Conservation (phyloP, 352 stramenopile genomes). For the Pythium sukuiense region DNA sequence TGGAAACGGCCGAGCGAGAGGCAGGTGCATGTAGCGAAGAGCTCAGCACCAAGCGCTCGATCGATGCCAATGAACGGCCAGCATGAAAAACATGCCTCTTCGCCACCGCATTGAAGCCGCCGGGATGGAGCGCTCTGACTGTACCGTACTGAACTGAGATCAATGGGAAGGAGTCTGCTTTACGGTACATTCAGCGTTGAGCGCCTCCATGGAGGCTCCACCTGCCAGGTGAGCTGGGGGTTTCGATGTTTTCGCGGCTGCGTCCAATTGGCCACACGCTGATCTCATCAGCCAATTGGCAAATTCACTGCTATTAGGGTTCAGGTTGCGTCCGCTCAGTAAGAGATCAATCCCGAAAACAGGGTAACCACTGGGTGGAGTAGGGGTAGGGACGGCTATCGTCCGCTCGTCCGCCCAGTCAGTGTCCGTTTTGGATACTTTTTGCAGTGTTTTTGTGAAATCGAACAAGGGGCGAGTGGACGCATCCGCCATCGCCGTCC, state of each 20-base stretch:
- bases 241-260: constrained; percentile 12
- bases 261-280: neutral
- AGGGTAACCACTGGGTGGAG: neutral
- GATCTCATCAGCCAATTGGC: constrained; percentile 1
- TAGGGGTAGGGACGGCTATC: neutral
- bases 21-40: constrained; percentile 3
- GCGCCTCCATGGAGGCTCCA: neutral
- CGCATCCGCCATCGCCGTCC: neutral
- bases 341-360: neutral
- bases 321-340: constrained; percentile 5
- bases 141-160: constrained; percentile 1
- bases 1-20: constrained; percentile 4
- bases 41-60: neutral
- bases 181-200: neutral
- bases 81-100: neutral
- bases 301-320: neutral
- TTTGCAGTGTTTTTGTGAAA: constrained; percentile 9
- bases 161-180: neutral
- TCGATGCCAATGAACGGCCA: neutral
- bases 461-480: neutral
- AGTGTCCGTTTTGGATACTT: constrained; percentile 5
- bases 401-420: neutral
- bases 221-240: neutral
- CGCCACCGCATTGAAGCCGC: neutral
- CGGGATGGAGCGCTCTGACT: neutral